Percentiles rank a stretch among this genome's conserved stretches.
phyloP scores from a whole-genome alignment of 768 basidiomycete genomes.

The Neoboletus brunneissimus region DNA sequence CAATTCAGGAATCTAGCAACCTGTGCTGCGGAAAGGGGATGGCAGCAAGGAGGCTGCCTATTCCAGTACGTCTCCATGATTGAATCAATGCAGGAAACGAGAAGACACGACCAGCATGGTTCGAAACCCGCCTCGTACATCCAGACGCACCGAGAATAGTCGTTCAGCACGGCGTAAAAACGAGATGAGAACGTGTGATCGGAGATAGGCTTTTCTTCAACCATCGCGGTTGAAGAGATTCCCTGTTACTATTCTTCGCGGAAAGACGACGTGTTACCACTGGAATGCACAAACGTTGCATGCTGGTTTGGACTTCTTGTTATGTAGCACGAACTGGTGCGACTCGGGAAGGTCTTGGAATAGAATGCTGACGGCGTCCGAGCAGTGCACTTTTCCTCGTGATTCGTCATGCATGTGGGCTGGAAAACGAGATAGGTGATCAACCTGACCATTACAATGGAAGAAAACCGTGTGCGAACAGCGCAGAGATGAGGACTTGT shows the following conservation, averaged over 20 bases:
- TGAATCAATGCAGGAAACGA: constrained; percentile 11
- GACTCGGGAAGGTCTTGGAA: constrained; percentile 3
- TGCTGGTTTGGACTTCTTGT: background rate
- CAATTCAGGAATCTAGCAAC: constrained; percentile 12
- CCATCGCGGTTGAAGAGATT: constrained; percentile 2
- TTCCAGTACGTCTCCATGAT: constrained; percentile 14
- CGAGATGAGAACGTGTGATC: constrained; percentile 25
- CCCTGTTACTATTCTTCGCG: constrained; percentile 7
- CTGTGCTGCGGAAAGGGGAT: constrained; percentile 11
- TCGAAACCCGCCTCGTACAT: constrained; percentile 33
- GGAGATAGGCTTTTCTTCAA: constrained; percentile 28
- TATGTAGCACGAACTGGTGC: constrained; percentile 11
- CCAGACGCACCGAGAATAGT: constrained; percentile 54
- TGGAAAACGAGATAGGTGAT: background rate
- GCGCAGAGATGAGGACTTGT: background rate
- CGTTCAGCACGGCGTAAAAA: constrained; percentile 55
- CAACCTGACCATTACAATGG: background rate
- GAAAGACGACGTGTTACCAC: constrained; percentile 5
- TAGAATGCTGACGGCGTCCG: background rate
- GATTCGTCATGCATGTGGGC: background rate
- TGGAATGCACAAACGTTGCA: background rate
- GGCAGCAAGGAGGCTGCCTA: constrained; percentile 17
- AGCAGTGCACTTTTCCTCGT: background rate
- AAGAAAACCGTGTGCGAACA: background rate
- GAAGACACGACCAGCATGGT: background rate